These are phyloP conservation scores for Epicoccum sorghinum DNA, from an alignment of 2,329 filamentous ascomycete genomes.

Conservation along the genomic window DNA sequence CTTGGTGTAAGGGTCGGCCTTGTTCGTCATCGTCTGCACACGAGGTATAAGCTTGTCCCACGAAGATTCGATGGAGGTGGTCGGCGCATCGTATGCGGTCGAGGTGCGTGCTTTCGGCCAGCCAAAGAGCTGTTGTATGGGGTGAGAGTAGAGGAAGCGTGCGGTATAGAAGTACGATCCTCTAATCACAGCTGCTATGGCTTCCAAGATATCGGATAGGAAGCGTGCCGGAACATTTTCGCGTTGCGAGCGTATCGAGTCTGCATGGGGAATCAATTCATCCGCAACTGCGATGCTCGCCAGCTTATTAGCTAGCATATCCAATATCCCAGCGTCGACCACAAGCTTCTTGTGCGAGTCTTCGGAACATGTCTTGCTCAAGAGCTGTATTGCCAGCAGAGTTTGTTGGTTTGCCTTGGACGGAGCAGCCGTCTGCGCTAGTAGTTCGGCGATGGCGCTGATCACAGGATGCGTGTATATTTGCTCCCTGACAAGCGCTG, in stretches of 20 bases:
- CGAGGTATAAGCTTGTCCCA: conserved; percentile 48
- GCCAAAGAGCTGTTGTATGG: conserved; percentile 43
- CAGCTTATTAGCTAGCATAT: conserved; percentile 76
- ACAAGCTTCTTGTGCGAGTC: conserved; percentile 74
- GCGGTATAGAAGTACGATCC: conserved; percentile 80
- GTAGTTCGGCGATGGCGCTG: conserved; percentile 67
- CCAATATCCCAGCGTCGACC: conserved; percentile 74
- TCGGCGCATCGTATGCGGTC: conserved; percentile 25
- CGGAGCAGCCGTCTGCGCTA: conserved; percentile 63
- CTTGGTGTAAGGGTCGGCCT: conserved; percentile 48
- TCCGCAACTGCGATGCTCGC: conserved; percentile 49
- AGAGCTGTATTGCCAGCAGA: conserved; percentile 62
- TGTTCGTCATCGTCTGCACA: conserved; percentile 47
- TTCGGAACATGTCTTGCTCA: conserved; percentile 69
- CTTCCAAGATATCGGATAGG: conserved; percentile 74
- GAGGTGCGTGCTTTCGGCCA: conserved; percentile 35
- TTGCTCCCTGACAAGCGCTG: conserved; percentile 35
- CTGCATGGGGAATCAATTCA: conserved; percentile 26
- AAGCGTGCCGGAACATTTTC: conserved; percentile 56
- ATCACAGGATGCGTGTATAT: conserved; percentile 70
- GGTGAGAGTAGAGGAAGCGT: conserved; percentile 58
- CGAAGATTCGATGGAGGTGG: conserved; percentile 21
- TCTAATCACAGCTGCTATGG: conserved; percentile 76
- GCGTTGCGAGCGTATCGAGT: conserved; percentile 20
- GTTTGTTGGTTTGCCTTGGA: conserved; percentile 67